Evolutionary conservation across 805 yeast species (phyloP), one percentile per base, ranked within the genome.

Genomic region (Candida dendrica): DNA sequence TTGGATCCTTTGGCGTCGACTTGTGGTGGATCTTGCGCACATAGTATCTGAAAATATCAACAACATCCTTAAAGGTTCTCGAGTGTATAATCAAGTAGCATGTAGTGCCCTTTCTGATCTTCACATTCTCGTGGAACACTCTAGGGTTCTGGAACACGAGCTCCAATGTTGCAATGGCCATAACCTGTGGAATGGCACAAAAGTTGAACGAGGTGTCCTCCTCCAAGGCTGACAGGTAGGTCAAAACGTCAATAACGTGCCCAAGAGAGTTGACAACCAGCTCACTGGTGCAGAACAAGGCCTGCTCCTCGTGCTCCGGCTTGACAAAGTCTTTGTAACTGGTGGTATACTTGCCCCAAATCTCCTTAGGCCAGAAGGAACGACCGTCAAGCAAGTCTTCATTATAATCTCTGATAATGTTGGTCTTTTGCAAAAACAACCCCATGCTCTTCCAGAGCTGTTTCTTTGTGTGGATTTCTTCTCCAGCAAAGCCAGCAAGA

Each of bases 151-250:
- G 80, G 73, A 84, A 90, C 29, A 93, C 84, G 40, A 81, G 69
- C 18, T 91, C 88, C 52, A 93, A 72, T 1, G 98, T 88, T 14
- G 98, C 97, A 61, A 93, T 84, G 31, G 98, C 96, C 98, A 93
- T 93, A 16, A 91, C 97, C 67, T 93, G 99, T 16, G 99, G 99
- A 58, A 93, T 93, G 10, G 97, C 87, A 68, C 97, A 90, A 69
- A 93, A 93, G 53, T 81, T 84, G 70, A 88, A 93, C 39, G 82
- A 66, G 1, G 95, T 78, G 46, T 83, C 85, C 59, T 93, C 98
- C 45, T 75, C 74, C 39, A 93, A 75, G 47, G 80, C 69, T 15
- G 91, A 75, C 43, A 93, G 71, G 60, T 85, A 93, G 40, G 74
- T 74, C 52, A 93, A 71, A 26, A 80, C 84, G 55, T 87, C 93